Evolutionary conservation across 2,329 filamentous ascomycete species (phyloP).

Genomic region (Purpureocillium takamizusanense): DNA sequence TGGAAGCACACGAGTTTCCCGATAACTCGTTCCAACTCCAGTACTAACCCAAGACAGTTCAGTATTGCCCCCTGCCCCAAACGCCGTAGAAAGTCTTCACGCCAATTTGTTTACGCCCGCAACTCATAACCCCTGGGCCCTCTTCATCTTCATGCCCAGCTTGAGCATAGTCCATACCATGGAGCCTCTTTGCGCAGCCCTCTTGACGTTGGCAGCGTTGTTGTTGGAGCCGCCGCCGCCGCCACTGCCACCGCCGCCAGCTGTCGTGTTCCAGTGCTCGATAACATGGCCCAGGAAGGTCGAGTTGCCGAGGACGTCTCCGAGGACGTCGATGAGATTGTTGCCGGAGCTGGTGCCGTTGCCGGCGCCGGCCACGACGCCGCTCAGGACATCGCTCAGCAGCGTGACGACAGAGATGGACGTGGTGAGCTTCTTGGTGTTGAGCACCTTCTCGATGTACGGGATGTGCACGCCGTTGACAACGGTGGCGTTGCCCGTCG

Average conservation of each 20-base stretch:
- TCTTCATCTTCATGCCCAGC: slow-evolving; percentile 1
- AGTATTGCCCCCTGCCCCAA: too few relatives aligned
- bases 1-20: too few relatives aligned
- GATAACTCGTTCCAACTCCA: too few relatives aligned
- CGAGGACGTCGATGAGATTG: slow-evolving; percentile 21
- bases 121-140: too few relatives aligned
- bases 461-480: slow-evolving; percentile 32
- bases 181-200: not conserved
- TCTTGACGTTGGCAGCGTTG: not conserved
- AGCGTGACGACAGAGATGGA: slow-evolving; percentile 28
- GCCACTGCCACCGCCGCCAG: slow-evolving; percentile 5
- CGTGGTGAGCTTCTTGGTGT: slow-evolving; percentile 24
- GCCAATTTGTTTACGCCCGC: too few relatives aligned
- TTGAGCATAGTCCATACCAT: slow-evolving; percentile 1
- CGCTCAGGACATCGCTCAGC: slow-evolving; percentile 25
- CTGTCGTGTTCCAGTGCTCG: slow-evolving; percentile 21
- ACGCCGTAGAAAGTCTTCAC: too few relatives aligned
- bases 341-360: slow-evolving; percentile 9
- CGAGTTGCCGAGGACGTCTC: slow-evolving; percentile 27
- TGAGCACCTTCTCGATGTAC: slow-evolving; percentile 35
- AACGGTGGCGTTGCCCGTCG: slow-evolving; percentile 30
- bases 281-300: slow-evolving; percentile 28
- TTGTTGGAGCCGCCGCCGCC: not conserved
- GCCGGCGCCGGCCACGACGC: slow-evolving; percentile 19
- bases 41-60: too few relatives aligned